Conservation (phyloP, 2,329 filamentous ascomycete species). For the Coniella vitis region DNA sequence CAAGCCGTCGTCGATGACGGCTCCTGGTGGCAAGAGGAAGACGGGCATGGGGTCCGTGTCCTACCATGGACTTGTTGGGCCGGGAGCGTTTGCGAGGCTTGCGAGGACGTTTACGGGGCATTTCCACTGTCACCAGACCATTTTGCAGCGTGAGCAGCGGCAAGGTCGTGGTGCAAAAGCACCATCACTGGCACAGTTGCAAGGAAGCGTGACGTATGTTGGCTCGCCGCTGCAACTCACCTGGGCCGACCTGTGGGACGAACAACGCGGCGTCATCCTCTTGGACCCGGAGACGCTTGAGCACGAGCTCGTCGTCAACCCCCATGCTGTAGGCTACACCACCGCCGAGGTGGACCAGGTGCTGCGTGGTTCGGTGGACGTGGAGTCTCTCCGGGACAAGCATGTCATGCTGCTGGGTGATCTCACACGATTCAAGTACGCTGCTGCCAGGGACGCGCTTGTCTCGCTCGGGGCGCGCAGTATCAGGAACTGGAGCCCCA, state of each 20-base stretch:
- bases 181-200: constrained; percentile 6
- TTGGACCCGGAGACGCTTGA: constrained; percentile 25
- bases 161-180: neutral
- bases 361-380: constrained; percentile 17
- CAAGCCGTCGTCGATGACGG: neutral
- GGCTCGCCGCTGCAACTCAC: constrained; percentile 26
- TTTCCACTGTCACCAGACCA: constrained; percentile 27
- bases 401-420: constrained; percentile 27
- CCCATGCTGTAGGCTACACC: constrained; percentile 23
- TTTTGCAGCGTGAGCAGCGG: constrained; percentile 17
- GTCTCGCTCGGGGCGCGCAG: constrained; percentile 23
- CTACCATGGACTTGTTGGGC: constrained; percentile 24
- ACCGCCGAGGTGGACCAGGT: constrained; percentile 20
- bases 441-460: constrained; percentile 23
- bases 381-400: constrained; percentile 19
- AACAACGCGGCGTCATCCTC: constrained; percentile 23
- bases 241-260: constrained; percentile 27
- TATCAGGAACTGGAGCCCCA: constrained; percentile 23
- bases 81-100: constrained; percentile 21
- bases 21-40: neutral
- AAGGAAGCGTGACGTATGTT: constrained; percentile 25
- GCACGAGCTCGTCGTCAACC: constrained; percentile 23
- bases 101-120: constrained; percentile 28
- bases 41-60: constrained; percentile 12
- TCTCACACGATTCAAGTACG: constrained; percentile 22